Conservation (phyloP, 2,329 filamentous ascomycete species). For the Nothophaeocryptopus gaeumannii region DNA sequence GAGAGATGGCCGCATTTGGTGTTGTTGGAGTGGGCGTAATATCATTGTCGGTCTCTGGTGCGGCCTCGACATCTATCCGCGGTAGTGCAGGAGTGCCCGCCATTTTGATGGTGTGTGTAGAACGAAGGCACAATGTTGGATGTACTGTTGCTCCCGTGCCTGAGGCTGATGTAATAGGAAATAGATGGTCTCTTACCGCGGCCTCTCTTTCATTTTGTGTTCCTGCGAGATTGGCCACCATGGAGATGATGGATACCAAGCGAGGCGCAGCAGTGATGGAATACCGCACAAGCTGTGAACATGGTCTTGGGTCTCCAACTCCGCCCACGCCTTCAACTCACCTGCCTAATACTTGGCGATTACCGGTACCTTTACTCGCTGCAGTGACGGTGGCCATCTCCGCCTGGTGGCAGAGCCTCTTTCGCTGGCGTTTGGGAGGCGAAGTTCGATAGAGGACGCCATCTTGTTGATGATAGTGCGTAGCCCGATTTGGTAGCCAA, state of each 20-base stretch:
- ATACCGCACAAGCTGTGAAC: no score
- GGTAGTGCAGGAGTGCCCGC: constrained; percentile 19
- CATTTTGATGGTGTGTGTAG: constrained; percentile 11
- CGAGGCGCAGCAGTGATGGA: constrained; percentile 13
- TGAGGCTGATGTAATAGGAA: background rate
- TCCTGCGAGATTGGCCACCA: no score
- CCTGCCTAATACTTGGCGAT: no score
- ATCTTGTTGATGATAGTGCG: no score
- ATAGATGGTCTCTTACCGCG: background rate
- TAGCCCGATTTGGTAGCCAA: no score
- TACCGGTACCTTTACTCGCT: no score
- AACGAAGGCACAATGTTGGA: background rate
- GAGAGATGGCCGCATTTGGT: constrained; percentile 7
- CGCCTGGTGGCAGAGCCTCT: no score
- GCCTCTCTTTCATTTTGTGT: background rate
- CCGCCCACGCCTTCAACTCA: no score
- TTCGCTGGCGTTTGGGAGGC: no score
- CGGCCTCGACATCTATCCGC: constrained; percentile 21
- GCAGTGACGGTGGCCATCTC: no score
- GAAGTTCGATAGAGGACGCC: no score
- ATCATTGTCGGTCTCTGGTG: constrained; percentile 15
- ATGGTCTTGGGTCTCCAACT: no score
- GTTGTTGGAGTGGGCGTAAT: constrained; percentile 17
- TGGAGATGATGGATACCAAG: constrained; percentile 2
- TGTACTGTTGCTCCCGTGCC: constrained; percentile 5